Conservation (phyloP, 176 grass and related monocot species). For the Areca catechu region DNA sequence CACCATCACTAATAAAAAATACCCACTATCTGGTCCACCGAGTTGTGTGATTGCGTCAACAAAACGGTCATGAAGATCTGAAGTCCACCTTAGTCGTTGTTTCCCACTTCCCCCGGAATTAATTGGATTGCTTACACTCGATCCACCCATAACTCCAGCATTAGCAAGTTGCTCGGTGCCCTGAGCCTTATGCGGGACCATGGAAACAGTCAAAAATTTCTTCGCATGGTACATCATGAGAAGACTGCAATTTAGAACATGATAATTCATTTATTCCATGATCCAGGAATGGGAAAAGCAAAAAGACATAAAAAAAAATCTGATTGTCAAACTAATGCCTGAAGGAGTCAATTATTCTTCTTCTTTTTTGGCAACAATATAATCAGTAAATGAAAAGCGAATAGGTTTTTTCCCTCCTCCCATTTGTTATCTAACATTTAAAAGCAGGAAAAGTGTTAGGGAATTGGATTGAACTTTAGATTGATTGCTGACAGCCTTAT, state of each 20-base stretch:
- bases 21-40: constrained; percentile 97
- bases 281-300: too few species aligned
- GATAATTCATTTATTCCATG: too few species aligned
- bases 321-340: too few species aligned
- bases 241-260: constrained; percentile 33
- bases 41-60: constrained; percentile 93
- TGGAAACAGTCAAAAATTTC: constrained; percentile 53
- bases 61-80: constrained; percentile 94
- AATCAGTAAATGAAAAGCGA: too few species aligned
- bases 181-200: constrained; percentile 58
- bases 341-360: too few species aligned
- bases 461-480: too few species aligned
- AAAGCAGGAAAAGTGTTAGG: too few species aligned
- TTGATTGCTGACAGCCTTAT: too few species aligned
- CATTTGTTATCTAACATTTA: too few species aligned
- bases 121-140: constrained; percentile 42
- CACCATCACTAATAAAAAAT: constrained; percentile 38
- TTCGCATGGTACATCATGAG: constrained; percentile 68
- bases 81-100: constrained; percentile 79
- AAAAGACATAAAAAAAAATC: too few species aligned
- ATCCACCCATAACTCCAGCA: constrained; percentile 46
- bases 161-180: constrained; percentile 41
- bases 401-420: too few species aligned
- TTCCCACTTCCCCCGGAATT: constrained; percentile 63
- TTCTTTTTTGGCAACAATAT: too few species aligned